Base-by-base conservation (phyloP, 1,284 basidiomycete species). In the Flammula alnicola region DNA sequence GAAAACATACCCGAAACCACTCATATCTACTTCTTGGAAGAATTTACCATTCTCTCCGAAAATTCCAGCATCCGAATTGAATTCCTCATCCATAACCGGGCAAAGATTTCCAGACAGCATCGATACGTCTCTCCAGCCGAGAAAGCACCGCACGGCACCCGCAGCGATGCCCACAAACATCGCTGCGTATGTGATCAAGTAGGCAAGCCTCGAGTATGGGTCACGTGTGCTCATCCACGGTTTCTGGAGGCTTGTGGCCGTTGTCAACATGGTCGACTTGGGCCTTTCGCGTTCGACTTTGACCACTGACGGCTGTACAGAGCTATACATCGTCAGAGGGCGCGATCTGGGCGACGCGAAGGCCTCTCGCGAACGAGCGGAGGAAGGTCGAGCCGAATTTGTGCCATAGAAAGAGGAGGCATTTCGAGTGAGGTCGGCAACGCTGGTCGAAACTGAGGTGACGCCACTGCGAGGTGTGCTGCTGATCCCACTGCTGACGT, bases 1-100 rank as follows among this genome's bases (percentile, higher is more conserved):
- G 10, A 33, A 26, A 19, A n/a, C 84, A 56, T 63, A 88, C 88
- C 91, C 91, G 64, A 89, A 95, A 1, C 93, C 93, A 51, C 90
- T 87, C 69, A 93, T 81, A 57, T 91, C 84, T n/a, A 91, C 80
- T 64, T 95, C 91, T 30, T 82, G 80, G 56, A 79, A 76, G 82
- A 91, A 95, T 23, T 79, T 82, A 42, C 77, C 78, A 46, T 80
- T 76, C 6, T 81, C 76, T 33, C 89, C 82, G 56, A 91, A 83
- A 20, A 82, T 68, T 35, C 75, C 76, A 9, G 79, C 75, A 4
- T 73, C 74, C 45, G 71, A 70, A 45, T 76, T 65, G 61, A 94
- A 95, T 49, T 91, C 72, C 60, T 95, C 92, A 39, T 91, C 78
- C 55, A 95, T 71, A 14, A 93, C 84, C 32, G 84, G 70, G 58